phyloP scores from a whole-genome alignment of 805 yeast genomes.

The Metschnikowia lachancei region DNA sequence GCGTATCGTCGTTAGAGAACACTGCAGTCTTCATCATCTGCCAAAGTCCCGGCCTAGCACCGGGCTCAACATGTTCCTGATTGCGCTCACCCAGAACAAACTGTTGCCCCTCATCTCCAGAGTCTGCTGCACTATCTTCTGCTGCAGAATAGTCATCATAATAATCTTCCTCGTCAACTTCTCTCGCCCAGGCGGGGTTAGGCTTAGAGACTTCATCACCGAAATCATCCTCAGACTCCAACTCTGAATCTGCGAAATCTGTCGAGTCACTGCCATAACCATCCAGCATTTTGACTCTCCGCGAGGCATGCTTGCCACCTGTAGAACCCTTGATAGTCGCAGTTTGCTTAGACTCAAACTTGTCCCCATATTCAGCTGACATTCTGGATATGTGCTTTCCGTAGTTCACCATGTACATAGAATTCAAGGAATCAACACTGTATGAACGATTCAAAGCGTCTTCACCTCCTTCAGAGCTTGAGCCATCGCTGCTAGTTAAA shows the following conservation, averaged over 20 bases:
- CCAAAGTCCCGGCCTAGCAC: conserved; percentile 33
- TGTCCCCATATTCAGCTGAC: conserved; percentile 25
- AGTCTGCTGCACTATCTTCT: conserved; percentile 2
- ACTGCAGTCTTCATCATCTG: conserved; percentile 41
- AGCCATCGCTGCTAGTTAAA: conserved; percentile 8
- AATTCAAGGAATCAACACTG: conserved; percentile 41
- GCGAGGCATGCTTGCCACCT: conserved; percentile 2
- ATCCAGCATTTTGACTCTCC: conserved; percentile 1
- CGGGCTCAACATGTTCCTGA: neutral
- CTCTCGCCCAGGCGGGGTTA: conserved; percentile 12
- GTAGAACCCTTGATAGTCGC: neutral
- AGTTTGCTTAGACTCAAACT: neutral
- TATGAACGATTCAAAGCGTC: conserved; percentile 28
- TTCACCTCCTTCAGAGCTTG: conserved; percentile 15
- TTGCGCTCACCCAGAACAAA: neutral
- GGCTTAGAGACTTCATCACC: conserved; percentile 20
- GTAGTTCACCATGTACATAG: conserved; percentile 37
- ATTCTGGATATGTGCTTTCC: conserved; percentile 43
- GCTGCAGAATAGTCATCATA: conserved; percentile 23
- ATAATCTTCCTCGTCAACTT: conserved; percentile 36
- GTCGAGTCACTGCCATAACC: conserved; percentile 17
- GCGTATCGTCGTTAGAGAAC: conserved; percentile 35
- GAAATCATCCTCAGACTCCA: conserved; percentile 32
- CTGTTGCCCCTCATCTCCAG: neutral
- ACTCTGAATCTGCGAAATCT: conserved; percentile 35